phyloP scores from a whole-genome alignment of 441 rosid species.

The Arabidopsis hybrid region DNA sequence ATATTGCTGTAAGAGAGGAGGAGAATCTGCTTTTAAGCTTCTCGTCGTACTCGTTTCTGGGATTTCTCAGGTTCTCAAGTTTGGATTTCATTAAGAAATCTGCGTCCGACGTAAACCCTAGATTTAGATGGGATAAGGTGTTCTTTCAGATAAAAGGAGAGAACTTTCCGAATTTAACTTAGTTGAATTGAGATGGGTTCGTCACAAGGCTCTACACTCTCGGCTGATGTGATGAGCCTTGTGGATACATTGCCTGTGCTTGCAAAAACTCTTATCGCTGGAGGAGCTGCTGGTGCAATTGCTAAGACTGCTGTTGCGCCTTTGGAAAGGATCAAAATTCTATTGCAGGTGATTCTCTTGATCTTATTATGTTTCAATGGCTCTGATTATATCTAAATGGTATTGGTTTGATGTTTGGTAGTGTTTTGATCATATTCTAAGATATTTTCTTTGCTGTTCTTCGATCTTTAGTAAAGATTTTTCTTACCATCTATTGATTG shows the following conservation, averaged over 20 bases:
- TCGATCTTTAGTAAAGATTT: not conserved
- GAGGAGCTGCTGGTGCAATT: conserved; percentile 96
- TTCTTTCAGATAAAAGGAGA: conserved; percentile 60
- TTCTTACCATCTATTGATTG: conserved; percentile 16
- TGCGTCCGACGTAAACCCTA: conserved; percentile 56
- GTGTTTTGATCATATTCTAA: not conserved
- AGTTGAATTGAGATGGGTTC: conserved; percentile 58
- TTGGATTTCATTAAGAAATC: conserved; percentile 47
- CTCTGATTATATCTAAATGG: not conserved
- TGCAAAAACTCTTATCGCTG: conserved; percentile 91
- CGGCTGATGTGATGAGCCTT: conserved; percentile 65
- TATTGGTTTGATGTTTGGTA: not conserved
- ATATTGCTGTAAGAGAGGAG: conserved; percentile 57
- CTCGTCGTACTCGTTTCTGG: conserved; percentile 57
- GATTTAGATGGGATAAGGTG: conserved; percentile 91
- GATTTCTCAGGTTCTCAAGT: conserved; percentile 67
- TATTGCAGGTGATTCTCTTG: conserved; percentile 72
- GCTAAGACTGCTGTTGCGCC: conserved; percentile 97
- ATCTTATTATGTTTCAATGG: conserved; percentile 4
- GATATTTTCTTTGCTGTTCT: conserved; percentile 1
- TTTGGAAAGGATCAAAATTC: conserved; percentile 87
- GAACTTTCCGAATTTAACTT: conserved; percentile 25
- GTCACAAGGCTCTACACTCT: conserved; percentile 72
- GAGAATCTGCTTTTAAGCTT: conserved; percentile 68
- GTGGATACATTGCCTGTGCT: conserved; percentile 86